Evolutionary conservation across 192 early-diverging fungal species (phyloP).

Genomic region (Geranomyces variabilis): DNA sequence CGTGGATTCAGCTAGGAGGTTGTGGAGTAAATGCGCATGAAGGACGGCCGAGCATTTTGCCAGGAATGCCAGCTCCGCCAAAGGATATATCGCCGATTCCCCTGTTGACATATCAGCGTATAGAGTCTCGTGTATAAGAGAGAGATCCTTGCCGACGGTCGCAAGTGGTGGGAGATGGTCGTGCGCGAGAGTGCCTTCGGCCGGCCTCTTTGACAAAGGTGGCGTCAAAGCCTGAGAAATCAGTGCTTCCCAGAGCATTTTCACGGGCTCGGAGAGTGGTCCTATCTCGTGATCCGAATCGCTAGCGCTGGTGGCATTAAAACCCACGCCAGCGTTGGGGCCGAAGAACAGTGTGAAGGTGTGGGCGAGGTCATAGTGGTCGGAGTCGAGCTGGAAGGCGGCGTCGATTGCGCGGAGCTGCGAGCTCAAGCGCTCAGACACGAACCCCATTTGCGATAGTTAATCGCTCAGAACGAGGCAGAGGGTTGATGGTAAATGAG

Average conservation of each 20-base stretch:
- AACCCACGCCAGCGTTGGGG: no score
- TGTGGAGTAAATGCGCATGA: conserved; percentile 30
- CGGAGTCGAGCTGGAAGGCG: conserved; percentile 21
- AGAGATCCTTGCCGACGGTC: conserved; percentile 14
- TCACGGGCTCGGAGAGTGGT: neutral
- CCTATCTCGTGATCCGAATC: neutral
- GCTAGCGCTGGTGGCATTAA: neutral
- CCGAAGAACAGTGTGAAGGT: conserved; percentile 7
- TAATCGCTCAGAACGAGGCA: neutral
- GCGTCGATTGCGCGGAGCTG: conserved; percentile 23
- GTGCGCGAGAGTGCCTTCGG: conserved; percentile 14
- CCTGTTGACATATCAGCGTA: neutral
- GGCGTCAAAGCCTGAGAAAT: conserved; percentile 5
- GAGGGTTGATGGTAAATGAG: no score
- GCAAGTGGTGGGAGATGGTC: conserved; percentile 19
- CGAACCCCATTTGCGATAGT: conserved; percentile 30
- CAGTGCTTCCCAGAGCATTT: conserved; percentile 22
- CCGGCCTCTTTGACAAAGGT: neutral
- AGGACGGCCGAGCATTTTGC: conserved; percentile 32
- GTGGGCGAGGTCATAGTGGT: conserved; percentile 13
- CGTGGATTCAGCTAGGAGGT: conserved; percentile 28
- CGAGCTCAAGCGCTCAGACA: conserved; percentile 22
- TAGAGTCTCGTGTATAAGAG: neutral
- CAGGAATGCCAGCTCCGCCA: conserved; percentile 29
- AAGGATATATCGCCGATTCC: neutral